Conservation (phyloP, 2,329 filamentous ascomycete species). For the Pestalotiopsis sp. region DNA sequence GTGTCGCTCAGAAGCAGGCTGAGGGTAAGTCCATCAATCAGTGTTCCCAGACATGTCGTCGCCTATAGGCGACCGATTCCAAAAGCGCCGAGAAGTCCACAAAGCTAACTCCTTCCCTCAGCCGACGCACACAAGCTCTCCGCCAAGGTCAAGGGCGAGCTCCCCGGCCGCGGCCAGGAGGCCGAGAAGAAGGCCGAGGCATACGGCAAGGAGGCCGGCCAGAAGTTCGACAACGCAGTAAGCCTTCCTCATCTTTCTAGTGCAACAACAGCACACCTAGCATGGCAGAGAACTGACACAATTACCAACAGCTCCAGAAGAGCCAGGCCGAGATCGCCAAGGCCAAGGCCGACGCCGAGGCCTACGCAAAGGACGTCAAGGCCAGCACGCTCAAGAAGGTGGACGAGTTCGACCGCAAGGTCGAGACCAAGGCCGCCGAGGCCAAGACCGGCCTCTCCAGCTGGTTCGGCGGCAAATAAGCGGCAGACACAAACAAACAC, state of each 20-base stretch:
- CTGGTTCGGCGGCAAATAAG: slow-evolving; percentile 75
- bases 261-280: neutral
- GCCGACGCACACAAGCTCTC: slow-evolving; percentile 76
- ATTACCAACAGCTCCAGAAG: slow-evolving; percentile 57
- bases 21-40: slow-evolving; percentile 64
- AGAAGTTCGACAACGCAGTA: slow-evolving; percentile 72
- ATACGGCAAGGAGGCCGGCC: slow-evolving; percentile 62
- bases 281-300: slow-evolving; percentile 29
- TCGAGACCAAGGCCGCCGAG: slow-evolving; percentile 77
- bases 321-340: slow-evolving; percentile 65
- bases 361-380: slow-evolving; percentile 64
- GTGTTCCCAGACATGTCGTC: neutral
- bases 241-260: slow-evolving; percentile 32
- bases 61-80: no score
- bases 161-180: slow-evolving; percentile 65
- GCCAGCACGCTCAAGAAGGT: slow-evolving; percentile 71
- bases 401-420: slow-evolving; percentile 80
- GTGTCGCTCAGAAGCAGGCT: slow-evolving; percentile 82
- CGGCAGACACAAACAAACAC: neutral
- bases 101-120: slow-evolving; percentile 37
- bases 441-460: slow-evolving; percentile 82
- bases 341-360: slow-evolving; percentile 62
- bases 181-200: slow-evolving; percentile 67
- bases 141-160: slow-evolving; percentile 65
- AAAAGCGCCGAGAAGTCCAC: neutral